phyloP scores from a whole-genome alignment of 495 filamentous ascomycete species.

The Glutinoglossum americanum region DNA sequence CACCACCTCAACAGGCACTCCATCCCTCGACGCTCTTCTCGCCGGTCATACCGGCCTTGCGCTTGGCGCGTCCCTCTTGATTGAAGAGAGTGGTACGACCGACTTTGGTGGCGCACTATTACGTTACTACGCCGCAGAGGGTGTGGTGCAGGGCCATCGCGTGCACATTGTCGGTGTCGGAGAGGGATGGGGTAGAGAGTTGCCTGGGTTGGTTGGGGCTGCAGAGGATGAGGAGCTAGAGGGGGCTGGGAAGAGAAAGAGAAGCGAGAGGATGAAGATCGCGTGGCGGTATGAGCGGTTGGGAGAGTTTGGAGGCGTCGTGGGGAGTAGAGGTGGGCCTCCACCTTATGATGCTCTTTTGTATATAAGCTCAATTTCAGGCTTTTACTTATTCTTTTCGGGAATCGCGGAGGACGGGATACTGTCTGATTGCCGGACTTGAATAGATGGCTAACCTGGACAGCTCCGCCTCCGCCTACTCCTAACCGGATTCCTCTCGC shows the following conservation, averaged over 20 bases:
- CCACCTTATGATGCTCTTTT: neutral
- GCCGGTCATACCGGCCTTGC: conserved; percentile 78
- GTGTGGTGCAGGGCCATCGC: conserved; percentile 73
- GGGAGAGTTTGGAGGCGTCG: conserved; percentile 37
- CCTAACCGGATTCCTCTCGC: conserved; percentile 6
- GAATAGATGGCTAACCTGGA: conserved; percentile 5
- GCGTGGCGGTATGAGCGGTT: conserved; percentile 90
- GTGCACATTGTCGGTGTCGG: conserved; percentile 66
- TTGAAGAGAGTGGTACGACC: conserved; percentile 89
- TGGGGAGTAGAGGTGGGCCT: conserved; percentile 29
- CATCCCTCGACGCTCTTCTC: conserved; percentile 63
- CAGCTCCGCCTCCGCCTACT: conserved; percentile 10
- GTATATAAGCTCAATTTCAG: neutral
- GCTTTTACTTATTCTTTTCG: neutral
- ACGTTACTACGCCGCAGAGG: conserved; percentile 82
- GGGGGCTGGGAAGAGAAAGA: conserved; percentile 20
- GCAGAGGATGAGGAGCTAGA: conserved; percentile 21
- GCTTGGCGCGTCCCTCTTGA: conserved; percentile 54
- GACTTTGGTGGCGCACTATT: conserved; percentile 76
- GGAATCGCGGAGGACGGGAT: neutral
- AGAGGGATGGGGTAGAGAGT: conserved; percentile 58
- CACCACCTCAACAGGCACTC: conserved; percentile 78
- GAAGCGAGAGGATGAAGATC: conserved; percentile 82
- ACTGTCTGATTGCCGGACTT: neutral
- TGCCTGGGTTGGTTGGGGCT: conserved; percentile 48